Percentiles rank a stretch among this genome's conserved stretches.
Conservation (phyloP, 2,329 filamentous ascomycete genomes). For the Colletotrichum liaoningense region DNA sequence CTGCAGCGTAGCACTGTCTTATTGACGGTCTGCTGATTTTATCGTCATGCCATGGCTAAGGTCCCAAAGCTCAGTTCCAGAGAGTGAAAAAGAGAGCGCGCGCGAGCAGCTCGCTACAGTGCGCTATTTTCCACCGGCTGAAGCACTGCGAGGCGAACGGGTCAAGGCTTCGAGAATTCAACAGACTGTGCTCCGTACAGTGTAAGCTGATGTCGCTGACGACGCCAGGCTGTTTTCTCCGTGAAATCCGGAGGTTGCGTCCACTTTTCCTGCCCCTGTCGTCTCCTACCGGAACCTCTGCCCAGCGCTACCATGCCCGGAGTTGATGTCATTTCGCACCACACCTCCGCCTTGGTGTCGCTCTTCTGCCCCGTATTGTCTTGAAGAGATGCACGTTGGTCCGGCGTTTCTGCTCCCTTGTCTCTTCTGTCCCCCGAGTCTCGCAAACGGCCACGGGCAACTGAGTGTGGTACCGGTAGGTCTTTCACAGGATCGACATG, state of each 20-base stretch:
- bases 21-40: neutral
- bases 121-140: constrained; percentile 21
- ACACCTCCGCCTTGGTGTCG: constrained; percentile 32
- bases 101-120: neutral
- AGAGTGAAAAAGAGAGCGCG: neutral
- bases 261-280: constrained; percentile 31
- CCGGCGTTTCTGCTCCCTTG: constrained; percentile 5
- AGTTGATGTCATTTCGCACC: constrained; percentile 35
- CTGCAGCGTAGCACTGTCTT: neutral
- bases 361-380: constrained; percentile 20
- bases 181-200: too few relatives aligned
- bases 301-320: constrained; percentile 23
- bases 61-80: too few relatives aligned
- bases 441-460: neutral
- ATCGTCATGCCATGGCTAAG: neutral
- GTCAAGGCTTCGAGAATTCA: neutral
- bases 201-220: constrained; percentile 30
- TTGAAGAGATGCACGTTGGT: constrained; percentile 16
- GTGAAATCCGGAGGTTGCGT: constrained; percentile 24
- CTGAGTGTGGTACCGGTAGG: neutral
- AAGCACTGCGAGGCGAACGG: neutral
- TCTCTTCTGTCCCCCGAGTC: neutral
- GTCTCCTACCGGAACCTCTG: constrained; percentile 25
- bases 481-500: constrained; percentile 16
- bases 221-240: constrained; percentile 28